Percentiles rank a stretch among this genome's conserved stretches.
Conservation (phyloP, 495 filamentous ascomycete species). For the Podospora sp. region DNA sequence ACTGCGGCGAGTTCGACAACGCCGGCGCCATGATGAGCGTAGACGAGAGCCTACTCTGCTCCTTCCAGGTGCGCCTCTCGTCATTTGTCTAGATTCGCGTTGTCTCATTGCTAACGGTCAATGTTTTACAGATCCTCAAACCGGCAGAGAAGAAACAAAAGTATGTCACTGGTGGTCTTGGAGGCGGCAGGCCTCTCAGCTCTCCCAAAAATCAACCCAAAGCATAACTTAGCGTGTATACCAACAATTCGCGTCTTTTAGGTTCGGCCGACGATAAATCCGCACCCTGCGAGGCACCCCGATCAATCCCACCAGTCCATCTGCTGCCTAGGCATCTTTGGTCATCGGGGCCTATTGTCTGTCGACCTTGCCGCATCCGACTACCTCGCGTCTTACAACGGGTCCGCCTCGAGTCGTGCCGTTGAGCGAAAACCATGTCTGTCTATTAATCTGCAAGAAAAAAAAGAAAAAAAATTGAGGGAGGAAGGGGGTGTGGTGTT, state of each 20-base stretch:
- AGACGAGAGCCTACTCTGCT: constrained; percentile 97
- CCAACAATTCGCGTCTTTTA: constrained; percentile 82
- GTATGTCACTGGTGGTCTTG: constrained; percentile 87
- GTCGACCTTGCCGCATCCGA: constrained; percentile 27
- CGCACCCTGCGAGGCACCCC: constrained; percentile 29
- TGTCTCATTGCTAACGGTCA: not conserved
- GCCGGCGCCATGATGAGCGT: constrained; percentile 99
- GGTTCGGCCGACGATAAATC: constrained; percentile 91
- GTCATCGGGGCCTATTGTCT: constrained; percentile 25
- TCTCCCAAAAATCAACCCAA: constrained; percentile 92
- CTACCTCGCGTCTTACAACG: constrained; percentile 24
- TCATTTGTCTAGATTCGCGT: not conserved
- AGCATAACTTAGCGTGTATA: constrained; percentile 64
- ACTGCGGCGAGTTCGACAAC: constrained; percentile 99
- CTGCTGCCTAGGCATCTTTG: constrained; percentile 31
- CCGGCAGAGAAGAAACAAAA: constrained; percentile 99
- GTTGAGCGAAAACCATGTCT: constrained; percentile 32
- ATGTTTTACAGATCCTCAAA: constrained; percentile 81
- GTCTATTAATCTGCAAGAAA: constrained; percentile 31
- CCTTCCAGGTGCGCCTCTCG: constrained; percentile 82
- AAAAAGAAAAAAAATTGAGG: constrained; percentile 23
- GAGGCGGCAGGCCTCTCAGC: constrained; percentile 76
- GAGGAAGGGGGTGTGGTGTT: constrained; percentile 23
- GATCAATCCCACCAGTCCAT: constrained; percentile 20
- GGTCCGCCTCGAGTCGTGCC: constrained; percentile 23